Conservation (phyloP, 495 filamentous ascomycete species). For the Cercophora sp. region DNA sequence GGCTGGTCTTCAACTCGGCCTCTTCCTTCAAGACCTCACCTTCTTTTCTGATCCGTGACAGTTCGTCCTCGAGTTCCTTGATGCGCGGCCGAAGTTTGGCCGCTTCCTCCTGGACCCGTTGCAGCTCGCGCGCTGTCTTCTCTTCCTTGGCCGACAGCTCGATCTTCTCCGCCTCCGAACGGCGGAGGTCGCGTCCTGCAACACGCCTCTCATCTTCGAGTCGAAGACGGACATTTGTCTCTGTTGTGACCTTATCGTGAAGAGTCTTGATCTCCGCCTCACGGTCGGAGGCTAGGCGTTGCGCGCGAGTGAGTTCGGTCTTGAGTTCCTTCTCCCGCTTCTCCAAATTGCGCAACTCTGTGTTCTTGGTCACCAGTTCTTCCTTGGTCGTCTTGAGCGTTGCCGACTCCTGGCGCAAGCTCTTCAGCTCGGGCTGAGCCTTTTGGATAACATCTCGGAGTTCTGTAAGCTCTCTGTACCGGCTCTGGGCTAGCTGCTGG, state of each 20-base stretch:
- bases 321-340: conserved; percentile 75
- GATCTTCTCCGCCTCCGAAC: conserved; percentile 70
- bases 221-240: conserved; percentile 64
- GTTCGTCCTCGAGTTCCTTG: conserved; percentile 67
- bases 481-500: conserved; percentile 74
- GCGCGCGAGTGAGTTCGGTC: conserved; percentile 63
- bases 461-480: conserved; percentile 85
- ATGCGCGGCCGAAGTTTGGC: conserved; percentile 58
- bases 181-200: conserved; percentile 68
- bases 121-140: conserved; percentile 60
- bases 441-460: conserved; percentile 74
- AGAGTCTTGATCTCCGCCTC: conserved; percentile 73
- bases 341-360: conserved; percentile 71
- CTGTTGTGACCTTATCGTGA: conserved; percentile 69
- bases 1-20: conserved; percentile 75
- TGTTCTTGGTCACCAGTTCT: conserved; percentile 62
- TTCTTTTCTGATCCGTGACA: conserved; percentile 60
- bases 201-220: conserved; percentile 72
- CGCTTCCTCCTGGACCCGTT: conserved; percentile 66
- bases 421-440: conserved; percentile 76
- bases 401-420: conserved; percentile 68
- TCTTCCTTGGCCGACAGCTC: conserved; percentile 70
- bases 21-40: conserved; percentile 70
- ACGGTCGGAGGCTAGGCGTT: conserved; percentile 63
- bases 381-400: conserved; percentile 68